phyloP scores from a whole-genome alignment of 352 stramenopile genomes.

The Saprolegnia diclina region DNA sequence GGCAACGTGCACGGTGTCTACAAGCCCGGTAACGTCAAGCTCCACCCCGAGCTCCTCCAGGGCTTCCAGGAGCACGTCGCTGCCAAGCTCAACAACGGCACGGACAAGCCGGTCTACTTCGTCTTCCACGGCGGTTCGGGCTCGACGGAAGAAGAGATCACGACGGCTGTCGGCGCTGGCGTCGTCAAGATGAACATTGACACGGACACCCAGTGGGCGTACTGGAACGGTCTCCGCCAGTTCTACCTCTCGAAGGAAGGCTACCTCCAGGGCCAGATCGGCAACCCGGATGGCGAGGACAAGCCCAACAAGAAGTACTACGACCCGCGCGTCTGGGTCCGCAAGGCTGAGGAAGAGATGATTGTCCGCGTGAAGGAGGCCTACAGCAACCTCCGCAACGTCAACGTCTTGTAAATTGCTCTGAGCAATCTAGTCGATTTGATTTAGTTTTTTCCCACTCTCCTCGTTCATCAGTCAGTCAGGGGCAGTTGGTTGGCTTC shows the following conservation, averaged over 20 bases:
- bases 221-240: conserved; percentile 96
- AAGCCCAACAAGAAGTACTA: conserved; percentile 99
- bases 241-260: conserved; percentile 97
- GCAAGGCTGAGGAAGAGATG: conserved; percentile 96
- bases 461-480: neutral
- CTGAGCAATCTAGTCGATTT: conserved; percentile 6
- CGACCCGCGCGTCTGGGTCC: conserved; percentile 95
- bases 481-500: neutral
- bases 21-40: conserved; percentile 98
- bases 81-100: conserved; percentile 55
- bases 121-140: conserved; percentile 99
- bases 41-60: conserved; percentile 95
- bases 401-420: conserved; percentile 50
- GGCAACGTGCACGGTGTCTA: conserved; percentile 98
- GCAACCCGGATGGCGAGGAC: conserved; percentile 94
- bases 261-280: conserved; percentile 97
- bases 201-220: conserved; percentile 99
- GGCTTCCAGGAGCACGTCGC: conserved; percentile 91
- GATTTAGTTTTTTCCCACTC: neutral
- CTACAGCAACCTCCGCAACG: conserved; percentile 88
- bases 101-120: conserved; percentile 96
- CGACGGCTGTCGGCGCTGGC: conserved; percentile 93
- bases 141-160: conserved; percentile 94
- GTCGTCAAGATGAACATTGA: conserved; percentile 99
- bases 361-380: conserved; percentile 84